Percentiles rank a stretch among this genome's conserved stretches.
Evolutionary conservation across 2,329 filamentous ascomycete species (phyloP).

Genomic region (Diaporthe citrichinensis): DNA sequence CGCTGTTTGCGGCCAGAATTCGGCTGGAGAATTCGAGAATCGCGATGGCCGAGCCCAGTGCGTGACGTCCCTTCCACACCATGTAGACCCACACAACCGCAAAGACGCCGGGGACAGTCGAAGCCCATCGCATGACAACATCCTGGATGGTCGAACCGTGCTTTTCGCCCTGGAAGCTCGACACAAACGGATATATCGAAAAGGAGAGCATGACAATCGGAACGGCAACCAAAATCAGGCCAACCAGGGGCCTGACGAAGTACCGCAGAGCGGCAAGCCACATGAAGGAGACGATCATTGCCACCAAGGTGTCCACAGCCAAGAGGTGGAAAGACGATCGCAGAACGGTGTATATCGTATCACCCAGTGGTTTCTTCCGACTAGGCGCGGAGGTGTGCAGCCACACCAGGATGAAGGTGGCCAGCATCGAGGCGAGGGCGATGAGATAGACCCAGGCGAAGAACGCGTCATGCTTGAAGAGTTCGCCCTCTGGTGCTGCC

Average conservation of each 20-base stretch:
- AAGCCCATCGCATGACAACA: conserved; percentile 87
- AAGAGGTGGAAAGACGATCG: conserved; percentile 90
- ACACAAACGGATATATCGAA: conserved; percentile 90
- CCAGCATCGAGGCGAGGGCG: conserved; percentile 84
- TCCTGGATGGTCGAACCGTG: conserved; percentile 88
- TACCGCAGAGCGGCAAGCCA: conserved; percentile 92
- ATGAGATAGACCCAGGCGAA: conserved; percentile 94
- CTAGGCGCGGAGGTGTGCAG: conserved; percentile 84
- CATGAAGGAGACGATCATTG: conserved; percentile 86
- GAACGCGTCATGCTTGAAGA: conserved; percentile 88
- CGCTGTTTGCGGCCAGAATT: conserved; percentile 87
- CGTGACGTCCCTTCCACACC: conserved; percentile 83
- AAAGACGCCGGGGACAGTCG: conserved; percentile 80
- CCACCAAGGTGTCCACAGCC: conserved; percentile 91
- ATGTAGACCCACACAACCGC: conserved; percentile 87
- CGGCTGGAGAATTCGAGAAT: conserved; percentile 94
- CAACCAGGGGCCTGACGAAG: conserved; percentile 88
- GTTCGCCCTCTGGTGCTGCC: conserved; percentile 69
- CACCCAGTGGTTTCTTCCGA: conserved; percentile 81
- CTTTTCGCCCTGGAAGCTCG: conserved; percentile 85
- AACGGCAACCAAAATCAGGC: conserved; percentile 84
- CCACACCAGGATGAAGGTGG: conserved; percentile 90
- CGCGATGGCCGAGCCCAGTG: conserved; percentile 84
- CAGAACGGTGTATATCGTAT: conserved; percentile 94
- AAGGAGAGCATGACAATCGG: conserved; percentile 91